These are phyloP conservation scores for Anthracocystis setariae DNA, from an alignment of 1,284 basidiomycete species.

Conservation along the genomic window DNA sequence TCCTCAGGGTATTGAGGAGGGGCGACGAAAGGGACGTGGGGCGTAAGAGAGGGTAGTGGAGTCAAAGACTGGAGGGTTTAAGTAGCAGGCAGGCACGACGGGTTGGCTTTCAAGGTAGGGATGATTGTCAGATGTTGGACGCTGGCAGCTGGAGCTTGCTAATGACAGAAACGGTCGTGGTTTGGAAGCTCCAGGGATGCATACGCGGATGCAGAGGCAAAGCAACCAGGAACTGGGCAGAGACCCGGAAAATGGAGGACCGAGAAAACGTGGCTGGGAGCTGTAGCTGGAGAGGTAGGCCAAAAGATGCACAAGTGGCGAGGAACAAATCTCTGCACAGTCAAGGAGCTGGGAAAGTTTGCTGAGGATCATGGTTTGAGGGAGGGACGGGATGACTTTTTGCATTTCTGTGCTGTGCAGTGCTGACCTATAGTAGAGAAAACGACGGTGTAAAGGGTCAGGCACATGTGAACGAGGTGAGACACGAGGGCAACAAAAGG, in stretches of 20 bases:
- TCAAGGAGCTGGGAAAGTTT: too few species aligned
- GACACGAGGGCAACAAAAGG: background rate
- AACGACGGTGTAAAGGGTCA: too few species aligned
- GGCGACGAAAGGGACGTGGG: background rate
- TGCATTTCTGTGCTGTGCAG: too few species aligned
- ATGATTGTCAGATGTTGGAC: slow-evolving; percentile 1
- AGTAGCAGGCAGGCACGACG: slow-evolving; percentile 1
- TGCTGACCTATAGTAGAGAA: too few species aligned
- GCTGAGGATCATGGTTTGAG: too few species aligned
- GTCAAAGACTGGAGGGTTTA: background rate
- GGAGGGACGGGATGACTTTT: too few species aligned
- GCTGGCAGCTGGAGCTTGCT: background rate
- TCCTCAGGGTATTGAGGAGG: background rate
- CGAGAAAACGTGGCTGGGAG: background rate
- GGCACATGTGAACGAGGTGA: background rate
- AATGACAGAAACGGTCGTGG: background rate
- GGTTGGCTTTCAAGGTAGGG: too few species aligned
- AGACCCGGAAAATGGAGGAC: slow-evolving; percentile 5
- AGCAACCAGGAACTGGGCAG: background rate
- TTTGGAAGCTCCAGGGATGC: background rate
- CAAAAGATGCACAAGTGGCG: background rate
- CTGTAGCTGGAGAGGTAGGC: background rate
- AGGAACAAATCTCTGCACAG: too few species aligned
- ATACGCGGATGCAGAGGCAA: background rate
- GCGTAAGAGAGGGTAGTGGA: background rate